A percentile compares a stretch with the other conserved stretches of the same genome.
Conservation (phyloP, 1,284 basidiomycete genomes). For the Ceratobasidium sp. region DNA sequence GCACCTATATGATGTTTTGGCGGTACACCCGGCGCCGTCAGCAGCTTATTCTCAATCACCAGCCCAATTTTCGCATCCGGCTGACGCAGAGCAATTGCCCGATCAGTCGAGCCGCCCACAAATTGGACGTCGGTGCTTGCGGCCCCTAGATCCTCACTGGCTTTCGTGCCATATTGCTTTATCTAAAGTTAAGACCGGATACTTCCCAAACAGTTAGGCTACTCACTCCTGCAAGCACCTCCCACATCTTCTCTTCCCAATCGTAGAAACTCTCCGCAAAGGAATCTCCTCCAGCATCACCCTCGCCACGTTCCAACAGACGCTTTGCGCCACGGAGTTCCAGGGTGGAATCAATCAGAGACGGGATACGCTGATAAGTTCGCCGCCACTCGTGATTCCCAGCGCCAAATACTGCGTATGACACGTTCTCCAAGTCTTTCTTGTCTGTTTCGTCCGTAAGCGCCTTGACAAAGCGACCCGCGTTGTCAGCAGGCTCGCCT, state of each 20-base stretch:
- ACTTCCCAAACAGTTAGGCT: not conserved
- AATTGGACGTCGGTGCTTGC: constrained; percentile 57
- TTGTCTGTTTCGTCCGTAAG: constrained; percentile 55
- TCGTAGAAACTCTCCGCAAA: constrained; percentile 66
- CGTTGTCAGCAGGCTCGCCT: constrained; percentile 65
- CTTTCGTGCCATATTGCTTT: constrained; percentile 47
- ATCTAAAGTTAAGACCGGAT: constrained; percentile 7
- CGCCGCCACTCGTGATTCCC: constrained; percentile 68
- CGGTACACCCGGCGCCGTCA: constrained; percentile 60
- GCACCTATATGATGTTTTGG: constrained; percentile 63
- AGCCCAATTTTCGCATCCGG: constrained; percentile 60
- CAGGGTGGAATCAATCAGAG: constrained; percentile 60
- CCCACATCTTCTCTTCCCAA: constrained; percentile 63
- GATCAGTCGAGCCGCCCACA: constrained; percentile 56
- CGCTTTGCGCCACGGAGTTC: constrained; percentile 60
- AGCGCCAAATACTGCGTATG: constrained; percentile 67
- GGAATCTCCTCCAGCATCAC: constrained; percentile 61
- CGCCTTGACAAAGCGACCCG: constrained; percentile 64
- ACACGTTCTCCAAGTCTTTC: constrained; percentile 57
- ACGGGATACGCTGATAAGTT: constrained; percentile 67
- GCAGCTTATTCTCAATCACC: constrained; percentile 60
- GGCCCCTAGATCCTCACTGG: constrained; percentile 50
- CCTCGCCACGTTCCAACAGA: constrained; percentile 60
- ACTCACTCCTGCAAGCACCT: constrained; percentile 53
- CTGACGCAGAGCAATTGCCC: constrained; percentile 60